These are phyloP conservation scores for Vaccinium darrowii DNA, from an alignment of 148 eudicot species.

Conservation along the genomic window DNA sequence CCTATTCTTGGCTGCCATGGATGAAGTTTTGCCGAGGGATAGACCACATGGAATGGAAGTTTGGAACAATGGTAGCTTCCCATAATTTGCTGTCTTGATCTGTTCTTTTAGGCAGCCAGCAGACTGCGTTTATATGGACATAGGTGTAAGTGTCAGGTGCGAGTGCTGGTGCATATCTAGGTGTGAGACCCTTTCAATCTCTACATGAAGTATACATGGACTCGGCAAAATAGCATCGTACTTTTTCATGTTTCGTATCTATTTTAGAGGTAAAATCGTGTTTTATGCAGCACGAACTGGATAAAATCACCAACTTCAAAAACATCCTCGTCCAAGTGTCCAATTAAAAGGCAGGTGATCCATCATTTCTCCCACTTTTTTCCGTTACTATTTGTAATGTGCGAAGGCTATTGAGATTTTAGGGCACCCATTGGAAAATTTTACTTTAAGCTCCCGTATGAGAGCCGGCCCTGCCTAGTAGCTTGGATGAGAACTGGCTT, in stretches of 20 bases:
- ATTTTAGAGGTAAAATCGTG: not conserved
- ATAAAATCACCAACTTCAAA: not conserved
- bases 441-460: no score
- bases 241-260: not conserved
- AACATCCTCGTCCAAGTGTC: no score
- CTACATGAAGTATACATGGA: not conserved
- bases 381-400: no score
- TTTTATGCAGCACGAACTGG: not conserved
- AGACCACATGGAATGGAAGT: not conserved
- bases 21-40: conserved; percentile 1
- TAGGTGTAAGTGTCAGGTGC: not conserved
- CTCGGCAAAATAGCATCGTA: not conserved
- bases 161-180: not conserved
- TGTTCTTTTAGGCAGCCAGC: not conserved
- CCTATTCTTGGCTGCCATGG: not conserved
- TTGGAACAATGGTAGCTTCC: not conserved
- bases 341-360: no score
- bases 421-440: no score
- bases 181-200: not conserved
- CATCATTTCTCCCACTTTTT: no score
- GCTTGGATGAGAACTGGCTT: no score
- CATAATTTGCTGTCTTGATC: conserved; percentile 4
- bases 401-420: no score
- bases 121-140: not conserved
- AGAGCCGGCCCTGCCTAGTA: no score